A percentile compares a stretch with the other conserved stretches of the same genome.
These are phyloP conservation scores for Cystobasidium tubakii DNA, from an alignment of 768 basidiomycete species.

Conservation along the genomic window DNA sequence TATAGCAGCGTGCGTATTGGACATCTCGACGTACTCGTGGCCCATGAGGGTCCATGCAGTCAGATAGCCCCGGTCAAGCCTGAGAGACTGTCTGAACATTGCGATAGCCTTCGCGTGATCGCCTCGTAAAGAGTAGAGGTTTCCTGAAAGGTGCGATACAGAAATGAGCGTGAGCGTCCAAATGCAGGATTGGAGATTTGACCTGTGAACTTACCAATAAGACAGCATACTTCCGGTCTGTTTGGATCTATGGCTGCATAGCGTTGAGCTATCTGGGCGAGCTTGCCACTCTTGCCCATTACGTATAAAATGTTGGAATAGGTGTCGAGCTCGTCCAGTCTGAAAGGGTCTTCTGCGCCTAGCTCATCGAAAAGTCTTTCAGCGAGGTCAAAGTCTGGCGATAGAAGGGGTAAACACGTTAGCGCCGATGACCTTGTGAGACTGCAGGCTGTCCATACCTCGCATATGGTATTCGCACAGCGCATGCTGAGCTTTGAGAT, in stretches of 20 bases:
- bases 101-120: slow-evolving; percentile 95
- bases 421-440: not conserved
- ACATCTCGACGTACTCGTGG: slow-evolving; percentile 97
- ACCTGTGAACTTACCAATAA: slow-evolving; percentile 65
- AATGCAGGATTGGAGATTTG: not conserved
- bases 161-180: not conserved
- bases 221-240: slow-evolving; percentile 89
- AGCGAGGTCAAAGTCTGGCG: slow-evolving; percentile 76
- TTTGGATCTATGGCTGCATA: slow-evolving; percentile 84
- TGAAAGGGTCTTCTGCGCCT: slow-evolving; percentile 70
- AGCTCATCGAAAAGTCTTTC: slow-evolving; percentile 79
- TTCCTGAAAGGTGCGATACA: slow-evolving; percentile 58
- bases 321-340: slow-evolving; percentile 90
- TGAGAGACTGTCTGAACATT: slow-evolving; percentile 90
- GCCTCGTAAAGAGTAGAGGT: slow-evolving; percentile 85
- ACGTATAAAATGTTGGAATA: slow-evolving; percentile 97
- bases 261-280: slow-evolving; percentile 85
- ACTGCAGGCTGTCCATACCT: slow-evolving; percentile 54
- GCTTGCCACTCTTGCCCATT: slow-evolving; percentile 75
- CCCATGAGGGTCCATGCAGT: slow-evolving; percentile 99
- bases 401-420: not conserved
- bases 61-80: slow-evolving; percentile 86
- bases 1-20: slow-evolving; percentile 97
- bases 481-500: slow-evolving; percentile 79
- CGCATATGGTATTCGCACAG: slow-evolving; percentile 83